Percentiles rank a stretch among this genome's conserved stretches.
Evolutionary conservation across 345 rosid genomes (phyloP).

Genomic region (Rubroshorea leprosula): DNA sequence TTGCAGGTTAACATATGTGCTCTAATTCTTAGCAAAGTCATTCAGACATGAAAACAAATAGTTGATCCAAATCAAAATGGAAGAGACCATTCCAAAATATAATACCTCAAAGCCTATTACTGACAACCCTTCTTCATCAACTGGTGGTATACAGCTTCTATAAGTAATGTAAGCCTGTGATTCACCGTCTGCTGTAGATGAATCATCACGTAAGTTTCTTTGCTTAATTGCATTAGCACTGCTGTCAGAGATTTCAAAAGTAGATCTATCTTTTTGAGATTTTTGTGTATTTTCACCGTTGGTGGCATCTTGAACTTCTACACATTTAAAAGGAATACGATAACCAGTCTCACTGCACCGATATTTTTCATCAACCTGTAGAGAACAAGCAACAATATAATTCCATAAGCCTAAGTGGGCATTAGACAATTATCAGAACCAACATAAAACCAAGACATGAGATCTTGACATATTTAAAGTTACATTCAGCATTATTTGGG

Average conservation of each 20-base stretch:
- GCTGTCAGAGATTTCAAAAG: constrained; percentile 22
- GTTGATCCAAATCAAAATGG: not conserved
- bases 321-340: constrained; percentile 79
- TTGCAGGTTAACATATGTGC: not conserved
- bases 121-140: constrained; percentile 66
- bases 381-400: not conserved
- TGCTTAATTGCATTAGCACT: constrained; percentile 14
- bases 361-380: constrained; percentile 60
- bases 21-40: constrained; percentile 4
- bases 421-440: not conserved
- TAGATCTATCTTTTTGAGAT: constrained; percentile 31
- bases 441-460: not conserved
- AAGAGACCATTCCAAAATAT: not conserved
- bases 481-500: not conserved
- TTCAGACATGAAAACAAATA: constrained; percentile 5
- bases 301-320: constrained; percentile 29
- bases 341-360: constrained; percentile 96
- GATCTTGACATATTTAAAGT: not conserved
- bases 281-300: constrained; percentile 27
- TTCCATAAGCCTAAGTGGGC: not conserved
- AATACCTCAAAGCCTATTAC: constrained; percentile 85
- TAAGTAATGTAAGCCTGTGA: constrained; percentile 59
- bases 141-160: constrained; percentile 78
- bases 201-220: constrained; percentile 48
- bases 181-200: constrained; percentile 27